A percentile compares a stretch with the other conserved stretches of the same genome.
Conservation (phyloP, 2,329 filamentous ascomycete species). For the Lithohypha guttulata region DNA sequence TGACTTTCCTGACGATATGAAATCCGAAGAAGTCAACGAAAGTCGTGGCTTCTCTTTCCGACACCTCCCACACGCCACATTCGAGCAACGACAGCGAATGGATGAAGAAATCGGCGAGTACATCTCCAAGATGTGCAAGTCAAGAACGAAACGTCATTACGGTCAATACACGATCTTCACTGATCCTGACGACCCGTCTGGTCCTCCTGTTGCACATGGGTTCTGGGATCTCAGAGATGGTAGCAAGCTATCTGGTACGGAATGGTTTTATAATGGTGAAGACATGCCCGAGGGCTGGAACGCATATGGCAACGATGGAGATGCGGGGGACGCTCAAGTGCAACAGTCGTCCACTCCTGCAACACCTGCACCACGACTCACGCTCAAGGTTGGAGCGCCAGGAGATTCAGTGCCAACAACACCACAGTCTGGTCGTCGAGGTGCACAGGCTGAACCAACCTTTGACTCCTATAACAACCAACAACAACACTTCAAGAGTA, state of each 20-base stretch:
- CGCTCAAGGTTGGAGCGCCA: background rate
- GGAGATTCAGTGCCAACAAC: too few species aligned
- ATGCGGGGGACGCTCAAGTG: background rate
- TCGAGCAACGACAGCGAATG: constrained; percentile 15
- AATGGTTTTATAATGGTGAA: constrained; percentile 17
- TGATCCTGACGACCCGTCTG: constrained; percentile 9
- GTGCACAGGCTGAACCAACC: background rate
- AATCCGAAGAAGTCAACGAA: constrained; percentile 11
- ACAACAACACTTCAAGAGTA: background rate
- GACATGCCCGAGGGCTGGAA: constrained; percentile 4
- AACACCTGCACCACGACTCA: background rate
- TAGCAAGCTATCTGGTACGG: constrained; percentile 7
- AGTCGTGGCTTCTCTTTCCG: constrained; percentile 18
- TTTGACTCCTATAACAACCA: background rate
- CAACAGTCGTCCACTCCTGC: background rate
- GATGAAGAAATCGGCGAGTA: constrained; percentile 11
- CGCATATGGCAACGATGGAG: background rate
- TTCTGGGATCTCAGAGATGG: constrained; percentile 16
- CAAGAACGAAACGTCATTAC: constrained; percentile 8
- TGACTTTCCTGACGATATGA: constrained; percentile 11
- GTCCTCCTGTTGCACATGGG: constrained; percentile 14
- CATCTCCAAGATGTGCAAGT: constrained; percentile 7
- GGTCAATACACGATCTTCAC: constrained; percentile 13
- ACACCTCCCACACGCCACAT: constrained; percentile 13
- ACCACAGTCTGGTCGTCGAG: background rate